Percentiles rank a stretch among this genome's conserved stretches.
Evolutionary conservation across 2,329 filamentous ascomycete genomes (phyloP).

Genomic region (Cadophora sp.): DNA sequence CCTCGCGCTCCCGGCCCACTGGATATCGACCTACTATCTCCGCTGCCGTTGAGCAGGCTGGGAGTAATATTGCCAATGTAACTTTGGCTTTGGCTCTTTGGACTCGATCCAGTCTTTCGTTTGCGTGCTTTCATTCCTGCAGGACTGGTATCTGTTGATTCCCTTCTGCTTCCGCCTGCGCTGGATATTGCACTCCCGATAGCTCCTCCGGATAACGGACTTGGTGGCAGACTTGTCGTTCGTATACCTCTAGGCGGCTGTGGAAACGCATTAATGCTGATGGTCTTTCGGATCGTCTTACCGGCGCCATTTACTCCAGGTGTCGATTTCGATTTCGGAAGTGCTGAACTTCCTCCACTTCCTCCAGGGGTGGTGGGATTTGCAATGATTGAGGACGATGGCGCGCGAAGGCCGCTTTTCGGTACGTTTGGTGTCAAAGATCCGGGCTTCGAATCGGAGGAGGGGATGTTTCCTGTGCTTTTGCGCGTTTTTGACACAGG

Average conservation of each 20-base stretch:
- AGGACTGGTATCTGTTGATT: conserved; percentile 38
- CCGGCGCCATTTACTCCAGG: conserved; percentile 64
- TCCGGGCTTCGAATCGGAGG: conserved; percentile 33
- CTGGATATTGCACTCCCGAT: conserved; percentile 27
- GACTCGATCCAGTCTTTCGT: conserved; percentile 44
- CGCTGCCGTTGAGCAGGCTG: conserved; percentile 80
- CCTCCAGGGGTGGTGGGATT: conserved; percentile 57
- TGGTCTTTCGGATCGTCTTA: conserved; percentile 81
- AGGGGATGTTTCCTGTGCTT: conserved; percentile 60
- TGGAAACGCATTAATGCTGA: conserved; percentile 94
- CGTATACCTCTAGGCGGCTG: conserved; percentile 78
- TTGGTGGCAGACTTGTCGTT: conserved; percentile 66
- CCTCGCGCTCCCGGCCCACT: conserved; percentile 66
- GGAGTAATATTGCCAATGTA: conserved; percentile 58
- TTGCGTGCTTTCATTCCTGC: conserved; percentile 38
- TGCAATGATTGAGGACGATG: conserved; percentile 63
- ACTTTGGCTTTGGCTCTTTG: conserved; percentile 47
- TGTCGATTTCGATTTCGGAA: conserved; percentile 62
- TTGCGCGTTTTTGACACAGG: conserved; percentile 77
- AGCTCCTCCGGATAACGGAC: conserved; percentile 60
- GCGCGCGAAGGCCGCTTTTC: conserved; percentile 64
- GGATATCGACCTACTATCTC: conserved; percentile 76
- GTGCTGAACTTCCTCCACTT: conserved; percentile 57
- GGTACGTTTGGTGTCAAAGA: conserved; percentile 50
- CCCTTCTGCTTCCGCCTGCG: conserved; percentile 30